A percentile compares a stretch with the other conserved stretches of the same genome.
phyloP scores from a whole-genome alignment of 2,329 filamentous ascomycete genomes.

The Monosporascus sp. region DNA sequence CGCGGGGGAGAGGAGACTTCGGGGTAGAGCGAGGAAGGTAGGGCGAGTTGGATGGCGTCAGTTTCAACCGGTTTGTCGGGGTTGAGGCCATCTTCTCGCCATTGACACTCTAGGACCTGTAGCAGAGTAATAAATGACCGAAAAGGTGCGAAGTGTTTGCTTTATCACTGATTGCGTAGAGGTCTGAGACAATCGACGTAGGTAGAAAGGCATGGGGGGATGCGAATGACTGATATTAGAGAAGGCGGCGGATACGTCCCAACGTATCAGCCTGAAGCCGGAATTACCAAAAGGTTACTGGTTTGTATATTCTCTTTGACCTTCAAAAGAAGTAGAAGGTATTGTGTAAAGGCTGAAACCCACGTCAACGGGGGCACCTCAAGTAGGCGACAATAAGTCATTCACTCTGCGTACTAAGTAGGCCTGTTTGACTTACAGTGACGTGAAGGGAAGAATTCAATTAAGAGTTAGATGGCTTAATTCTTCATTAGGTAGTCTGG shows the following conservation, averaged over 20 bases:
- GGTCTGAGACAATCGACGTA: not conserved
- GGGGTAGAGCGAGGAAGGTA: conserved; percentile 54
- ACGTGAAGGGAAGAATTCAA: conserved; percentile 18
- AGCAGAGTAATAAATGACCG: not conserved
- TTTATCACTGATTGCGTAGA: not conserved
- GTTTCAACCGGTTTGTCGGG: conserved; percentile 56
- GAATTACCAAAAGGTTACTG: not conserved
- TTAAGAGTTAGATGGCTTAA: not conserved
- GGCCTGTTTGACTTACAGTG: conserved; percentile 23
- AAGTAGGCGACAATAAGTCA: not conserved
- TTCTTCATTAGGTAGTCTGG: not conserved
- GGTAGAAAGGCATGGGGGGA: not conserved
- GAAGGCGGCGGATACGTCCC: not conserved
- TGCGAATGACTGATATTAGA: not conserved
- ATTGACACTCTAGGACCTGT: conserved; percentile 32
- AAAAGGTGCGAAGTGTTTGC: not conserved
- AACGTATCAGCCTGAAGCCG: not conserved
- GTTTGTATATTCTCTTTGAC: not conserved
- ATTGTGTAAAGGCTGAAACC: not conserved
- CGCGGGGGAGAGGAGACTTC: conserved; percentile 53
- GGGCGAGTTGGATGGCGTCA: conserved; percentile 74
- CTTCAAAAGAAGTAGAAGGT: not conserved
- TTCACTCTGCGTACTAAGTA: not conserved
- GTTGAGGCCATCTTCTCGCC: conserved; percentile 54
- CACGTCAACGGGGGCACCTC: not conserved